These are phyloP conservation scores for Meredithiella fracta DNA, from an alignment of 2,329 filamentous ascomycete genomes.

Conservation along the genomic window DNA sequence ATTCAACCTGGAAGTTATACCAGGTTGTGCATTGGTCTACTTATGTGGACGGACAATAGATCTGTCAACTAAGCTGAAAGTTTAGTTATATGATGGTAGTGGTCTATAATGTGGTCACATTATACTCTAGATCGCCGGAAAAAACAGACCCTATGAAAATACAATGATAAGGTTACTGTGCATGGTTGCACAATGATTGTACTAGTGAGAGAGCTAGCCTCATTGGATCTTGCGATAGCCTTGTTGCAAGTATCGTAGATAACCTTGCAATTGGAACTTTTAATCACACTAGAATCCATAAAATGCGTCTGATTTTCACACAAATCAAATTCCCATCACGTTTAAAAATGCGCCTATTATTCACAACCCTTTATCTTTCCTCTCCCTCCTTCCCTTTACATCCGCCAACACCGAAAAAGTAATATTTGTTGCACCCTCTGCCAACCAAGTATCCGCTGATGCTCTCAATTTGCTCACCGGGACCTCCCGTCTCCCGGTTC, in stretches of 20 bases:
- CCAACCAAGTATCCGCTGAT: slow-evolving; percentile 30
- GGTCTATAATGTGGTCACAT: no score
- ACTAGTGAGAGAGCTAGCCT: background rate
- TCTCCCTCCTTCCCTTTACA: slow-evolving; percentile 15
- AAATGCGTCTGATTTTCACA: no score
- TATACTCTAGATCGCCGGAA: background rate
- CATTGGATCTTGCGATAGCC: no score
- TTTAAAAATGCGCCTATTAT: slow-evolving; percentile 1
- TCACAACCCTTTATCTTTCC: slow-evolving; percentile 11
- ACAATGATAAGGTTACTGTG: background rate
- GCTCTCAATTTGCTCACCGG: background rate
- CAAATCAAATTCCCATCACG: background rate
- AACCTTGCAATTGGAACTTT: background rate
- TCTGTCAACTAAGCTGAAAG: no score
- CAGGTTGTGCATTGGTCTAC: no score
- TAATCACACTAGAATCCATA: background rate
- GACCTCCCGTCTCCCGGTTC: slow-evolving; percentile 32
- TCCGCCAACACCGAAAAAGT: slow-evolving; percentile 75
- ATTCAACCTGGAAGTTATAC: no score
- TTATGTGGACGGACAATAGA: no score
- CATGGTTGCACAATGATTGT: background rate
- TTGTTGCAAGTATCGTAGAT: background rate
- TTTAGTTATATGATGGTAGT: no score
- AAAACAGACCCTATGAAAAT: background rate
- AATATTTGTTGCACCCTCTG: slow-evolving; percentile 60